Percentiles rank a stretch among this genome's conserved stretches.
phyloP scores from a whole-genome alignment of 2,329 filamentous ascomycete genomes.

The Calcarisporium arbuscula region DNA sequence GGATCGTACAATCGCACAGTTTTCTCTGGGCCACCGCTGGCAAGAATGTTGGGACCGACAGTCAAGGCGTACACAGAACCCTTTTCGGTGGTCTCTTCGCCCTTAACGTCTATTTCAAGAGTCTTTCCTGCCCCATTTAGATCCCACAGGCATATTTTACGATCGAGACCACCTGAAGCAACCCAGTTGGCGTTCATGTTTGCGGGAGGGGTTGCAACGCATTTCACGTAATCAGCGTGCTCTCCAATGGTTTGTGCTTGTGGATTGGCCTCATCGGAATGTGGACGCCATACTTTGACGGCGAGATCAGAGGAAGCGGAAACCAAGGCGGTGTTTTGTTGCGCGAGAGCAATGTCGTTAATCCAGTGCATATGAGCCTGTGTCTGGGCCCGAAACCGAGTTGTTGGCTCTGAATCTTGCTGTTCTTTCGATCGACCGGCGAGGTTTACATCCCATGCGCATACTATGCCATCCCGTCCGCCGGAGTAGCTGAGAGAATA shows the following conservation, averaged over 20 bases:
- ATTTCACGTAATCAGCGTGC: conserved; percentile 95
- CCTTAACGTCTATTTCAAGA: conserved; percentile 76
- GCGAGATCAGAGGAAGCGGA: conserved; percentile 92
- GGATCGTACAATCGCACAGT: conserved; percentile 90
- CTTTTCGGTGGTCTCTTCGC: conserved; percentile 80
- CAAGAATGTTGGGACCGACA: conserved; percentile 72
- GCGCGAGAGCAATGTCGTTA: conserved; percentile 80
- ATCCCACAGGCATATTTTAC: conserved; percentile 91
- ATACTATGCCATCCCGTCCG: conserved; percentile 90
- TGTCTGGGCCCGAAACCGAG: conserved; percentile 54
- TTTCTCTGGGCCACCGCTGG: conserved; percentile 89
- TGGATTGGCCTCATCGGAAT: conserved; percentile 49
- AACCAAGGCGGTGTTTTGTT: conserved; percentile 72
- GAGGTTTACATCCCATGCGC: conserved; percentile 86
- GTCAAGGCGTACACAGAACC: conserved; percentile 91
- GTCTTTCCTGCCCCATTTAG: conserved; percentile 80
- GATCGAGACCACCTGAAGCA: conserved; percentile 86
- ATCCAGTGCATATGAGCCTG: conserved; percentile 92
- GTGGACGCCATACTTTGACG: conserved; percentile 86
- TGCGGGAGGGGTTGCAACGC: conserved; percentile 66
- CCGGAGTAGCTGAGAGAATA: conserved; percentile 70
- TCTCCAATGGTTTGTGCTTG: conserved; percentile 69
- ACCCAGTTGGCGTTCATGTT: conserved; percentile 71
- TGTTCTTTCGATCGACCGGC: conserved; percentile 42
- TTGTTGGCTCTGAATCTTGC: conserved; percentile 35